These are phyloP conservation scores for Teratosphaeriaceae sp. DNA, from an alignment of 2,329 filamentous ascomycete species.

Conservation along the genomic window DNA sequence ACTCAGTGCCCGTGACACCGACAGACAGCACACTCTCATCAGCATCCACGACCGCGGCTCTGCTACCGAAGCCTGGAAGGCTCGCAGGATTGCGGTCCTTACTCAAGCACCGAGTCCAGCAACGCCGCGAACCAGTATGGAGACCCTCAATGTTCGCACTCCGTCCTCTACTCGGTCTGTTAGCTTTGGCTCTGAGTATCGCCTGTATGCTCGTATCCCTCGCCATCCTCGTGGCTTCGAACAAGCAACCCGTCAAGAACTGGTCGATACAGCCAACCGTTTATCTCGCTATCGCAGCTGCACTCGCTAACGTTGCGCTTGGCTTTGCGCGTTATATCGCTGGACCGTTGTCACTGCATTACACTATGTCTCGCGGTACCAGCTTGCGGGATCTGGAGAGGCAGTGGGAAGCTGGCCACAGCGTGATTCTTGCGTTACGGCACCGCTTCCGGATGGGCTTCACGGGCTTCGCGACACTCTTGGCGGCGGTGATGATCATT, in stretches of 20 bases:
- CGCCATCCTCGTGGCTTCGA: constrained; percentile 11
- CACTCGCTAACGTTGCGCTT: constrained; percentile 6
- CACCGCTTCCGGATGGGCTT: not conserved
- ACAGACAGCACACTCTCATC: too few species aligned
- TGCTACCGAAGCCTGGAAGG: too few species aligned
- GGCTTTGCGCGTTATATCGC: constrained; percentile 9
- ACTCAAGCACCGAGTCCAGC: constrained; percentile 8
- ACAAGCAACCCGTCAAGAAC: constrained; percentile 4
- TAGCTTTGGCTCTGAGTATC: constrained; percentile 6
- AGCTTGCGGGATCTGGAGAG: not conserved
- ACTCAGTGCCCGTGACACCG: too few species aligned
- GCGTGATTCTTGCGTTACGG: not conserved
- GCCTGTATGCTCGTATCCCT: constrained; percentile 10
- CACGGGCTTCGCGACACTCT: not conserved
- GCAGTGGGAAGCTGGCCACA: constrained; percentile 1
- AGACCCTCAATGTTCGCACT: not conserved
- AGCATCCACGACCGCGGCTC: too few species aligned
- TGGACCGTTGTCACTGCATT: constrained; percentile 10
- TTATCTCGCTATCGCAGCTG: constrained; percentile 12
- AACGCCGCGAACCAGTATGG: not conserved
- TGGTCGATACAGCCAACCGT: constrained; percentile 12
- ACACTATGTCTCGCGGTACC: constrained; percentile 6
- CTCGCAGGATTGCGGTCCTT: too few species aligned
- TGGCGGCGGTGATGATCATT: not conserved
- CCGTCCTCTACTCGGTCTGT: not conserved